These are phyloP conservation scores for Candida glaebosa DNA, from an alignment of 805 yeast species.

Conservation along the genomic window DNA sequence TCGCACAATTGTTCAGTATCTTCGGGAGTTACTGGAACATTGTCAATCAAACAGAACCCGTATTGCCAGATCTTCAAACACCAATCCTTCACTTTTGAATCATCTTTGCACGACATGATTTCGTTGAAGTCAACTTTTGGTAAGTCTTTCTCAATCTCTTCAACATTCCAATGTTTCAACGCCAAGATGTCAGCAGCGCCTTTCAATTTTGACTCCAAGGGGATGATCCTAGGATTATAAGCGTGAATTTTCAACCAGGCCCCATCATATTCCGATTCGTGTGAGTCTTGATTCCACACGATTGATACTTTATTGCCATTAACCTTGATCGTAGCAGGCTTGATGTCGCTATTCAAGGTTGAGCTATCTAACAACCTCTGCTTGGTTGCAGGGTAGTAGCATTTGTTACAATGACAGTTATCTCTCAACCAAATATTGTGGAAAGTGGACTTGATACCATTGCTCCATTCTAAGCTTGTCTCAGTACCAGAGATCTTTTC, in stretches of 20 bases:
- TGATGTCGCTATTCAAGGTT: conserved; percentile 30
- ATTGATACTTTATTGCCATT: conserved; percentile 15
- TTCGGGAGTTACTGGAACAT: conserved; percentile 58
- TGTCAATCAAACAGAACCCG: conserved; percentile 61
- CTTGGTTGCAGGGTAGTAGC: conserved; percentile 53
- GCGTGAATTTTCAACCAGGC: conserved; percentile 49
- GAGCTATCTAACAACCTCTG: conserved; percentile 59
- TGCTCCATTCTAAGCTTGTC: conserved; percentile 4
- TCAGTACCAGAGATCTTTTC: not conserved
- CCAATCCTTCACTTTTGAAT: conserved; percentile 53
- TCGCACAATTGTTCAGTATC: conserved; percentile 57
- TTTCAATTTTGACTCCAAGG: conserved; percentile 21
- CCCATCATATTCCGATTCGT: conserved; percentile 33
- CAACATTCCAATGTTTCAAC: conserved; percentile 43
- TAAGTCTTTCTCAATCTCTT: conserved; percentile 32
- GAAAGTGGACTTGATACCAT: conserved; percentile 12
- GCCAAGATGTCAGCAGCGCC: conserved; percentile 28
- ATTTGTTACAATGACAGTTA: conserved; percentile 54
- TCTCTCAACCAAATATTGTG: conserved; percentile 65
- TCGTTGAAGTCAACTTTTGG: conserved; percentile 49
- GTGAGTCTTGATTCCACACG: conserved; percentile 40
- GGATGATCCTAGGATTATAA: conserved; percentile 48
- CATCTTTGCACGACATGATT: conserved; percentile 40
- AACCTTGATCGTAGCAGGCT: conserved; percentile 12
- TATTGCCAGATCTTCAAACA: conserved; percentile 47